phyloP scores from a whole-genome alignment of 305 asterid species.

The Ilex paraguariensis region DNA sequence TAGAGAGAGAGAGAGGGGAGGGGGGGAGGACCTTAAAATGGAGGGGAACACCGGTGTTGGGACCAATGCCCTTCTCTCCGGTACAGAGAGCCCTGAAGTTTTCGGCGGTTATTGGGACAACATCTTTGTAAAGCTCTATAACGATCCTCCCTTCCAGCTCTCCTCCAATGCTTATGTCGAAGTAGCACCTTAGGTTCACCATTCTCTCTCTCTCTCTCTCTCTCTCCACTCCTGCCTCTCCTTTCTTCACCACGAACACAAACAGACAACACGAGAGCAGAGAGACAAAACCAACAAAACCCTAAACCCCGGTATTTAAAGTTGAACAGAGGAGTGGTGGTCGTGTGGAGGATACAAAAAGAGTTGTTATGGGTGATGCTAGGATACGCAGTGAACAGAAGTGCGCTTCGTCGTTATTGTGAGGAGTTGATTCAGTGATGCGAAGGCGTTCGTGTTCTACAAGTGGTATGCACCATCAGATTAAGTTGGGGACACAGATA shows the following conservation, averaged over 20 bases:
- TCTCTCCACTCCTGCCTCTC: neutral
- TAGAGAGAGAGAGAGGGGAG: neutral
- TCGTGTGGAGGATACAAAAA: too few relatives aligned
- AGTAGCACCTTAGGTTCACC: slow-evolving; percentile 55
- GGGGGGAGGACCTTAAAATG: slow-evolving; percentile 50
- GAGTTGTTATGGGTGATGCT: too few relatives aligned
- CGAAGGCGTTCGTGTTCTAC: too few relatives aligned
- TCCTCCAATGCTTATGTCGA: slow-evolving; percentile 62
- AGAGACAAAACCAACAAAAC: too few relatives aligned
- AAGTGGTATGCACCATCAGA: too few relatives aligned
- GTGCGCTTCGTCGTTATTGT: too few relatives aligned
- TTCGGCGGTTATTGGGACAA: slow-evolving; percentile 65
- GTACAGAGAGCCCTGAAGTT: slow-evolving; percentile 83
- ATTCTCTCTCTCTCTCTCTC: slow-evolving; percentile 18
- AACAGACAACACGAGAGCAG: neutral
- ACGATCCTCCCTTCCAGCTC: slow-evolving; percentile 63
- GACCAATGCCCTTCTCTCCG: slow-evolving; percentile 62
- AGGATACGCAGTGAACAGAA: too few relatives aligned
- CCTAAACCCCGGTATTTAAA: too few relatives aligned
- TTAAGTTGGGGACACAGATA: too few relatives aligned
- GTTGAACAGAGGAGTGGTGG: too few relatives aligned
- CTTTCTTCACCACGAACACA: too few relatives aligned
- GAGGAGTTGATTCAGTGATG: too few relatives aligned
- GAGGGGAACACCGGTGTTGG: slow-evolving; percentile 52
- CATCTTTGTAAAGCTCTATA: slow-evolving; percentile 45